Percentiles rank a stretch among this genome's conserved stretches.
phyloP scores from a whole-genome alignment of 2,329 filamentous ascomycete genomes.

The Curvularia lunata region DNA sequence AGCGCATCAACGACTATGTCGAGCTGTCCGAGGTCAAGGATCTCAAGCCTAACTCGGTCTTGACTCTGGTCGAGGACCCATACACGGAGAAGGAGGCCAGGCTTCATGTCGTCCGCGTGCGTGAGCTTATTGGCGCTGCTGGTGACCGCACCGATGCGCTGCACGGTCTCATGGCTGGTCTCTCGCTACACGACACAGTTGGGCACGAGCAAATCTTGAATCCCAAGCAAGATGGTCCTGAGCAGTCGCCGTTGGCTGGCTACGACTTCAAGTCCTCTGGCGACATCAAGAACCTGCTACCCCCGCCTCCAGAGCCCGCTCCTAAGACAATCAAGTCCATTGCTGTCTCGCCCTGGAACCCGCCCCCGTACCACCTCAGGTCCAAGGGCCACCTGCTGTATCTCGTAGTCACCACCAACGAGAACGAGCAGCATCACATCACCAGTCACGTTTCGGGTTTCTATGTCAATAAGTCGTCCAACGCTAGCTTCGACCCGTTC shows the following conservation, averaged over 20 bases:
- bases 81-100: slow-evolving; percentile 99
- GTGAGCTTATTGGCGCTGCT: slow-evolving; percentile 91
- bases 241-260: slow-evolving; percentile 59
- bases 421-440: slow-evolving; percentile 93
- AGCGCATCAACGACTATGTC: slow-evolving; percentile 93
- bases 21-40: slow-evolving; percentile 88
- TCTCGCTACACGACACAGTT: slow-evolving; percentile 86
- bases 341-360: slow-evolving; percentile 92
- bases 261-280: slow-evolving; percentile 79
- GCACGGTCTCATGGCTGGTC: slow-evolving; percentile 82
- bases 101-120: slow-evolving; percentile 87
- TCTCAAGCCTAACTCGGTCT: slow-evolving; percentile 76
- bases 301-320: slow-evolving; percentile 66
- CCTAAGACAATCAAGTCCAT: slow-evolving; percentile 93
- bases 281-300: slow-evolving; percentile 73
- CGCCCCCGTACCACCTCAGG: slow-evolving; percentile 86
- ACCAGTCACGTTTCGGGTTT: slow-evolving; percentile 94
- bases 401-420: slow-evolving; percentile 84
- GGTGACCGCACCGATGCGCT: slow-evolving; percentile 86
- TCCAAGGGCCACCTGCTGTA: slow-evolving; percentile 94
- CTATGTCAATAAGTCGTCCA: slow-evolving; percentile 95
- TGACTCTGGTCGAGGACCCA: slow-evolving; percentile 86
- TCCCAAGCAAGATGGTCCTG: slow-evolving; percentile 39
- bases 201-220: slow-evolving; percentile 50
- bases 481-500: slow-evolving; percentile 90